Conservation (phyloP, 2,329 filamentous ascomycete species). For the Diaporthe sp. region DNA sequence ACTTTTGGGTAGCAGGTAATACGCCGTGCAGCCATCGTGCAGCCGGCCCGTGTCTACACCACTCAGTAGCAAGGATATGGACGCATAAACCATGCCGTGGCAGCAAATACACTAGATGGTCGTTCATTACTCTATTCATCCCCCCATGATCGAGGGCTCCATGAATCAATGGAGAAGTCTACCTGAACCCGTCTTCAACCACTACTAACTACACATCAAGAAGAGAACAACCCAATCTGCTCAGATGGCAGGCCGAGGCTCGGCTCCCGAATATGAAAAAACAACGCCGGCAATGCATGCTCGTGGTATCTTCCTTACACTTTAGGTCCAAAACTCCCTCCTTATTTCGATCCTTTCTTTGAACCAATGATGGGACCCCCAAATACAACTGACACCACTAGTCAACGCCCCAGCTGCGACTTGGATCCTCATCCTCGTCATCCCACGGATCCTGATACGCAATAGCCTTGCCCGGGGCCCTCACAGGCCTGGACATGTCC, state of each 20-base stretch:
- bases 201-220: neutral
- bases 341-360: too few relatives aligned
- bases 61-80: too few relatives aligned
- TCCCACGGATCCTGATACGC: slow-evolving; percentile 40
- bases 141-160: neutral
- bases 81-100: neutral
- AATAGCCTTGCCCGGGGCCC: slow-evolving; percentile 19
- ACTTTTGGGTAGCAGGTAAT: too few relatives aligned
- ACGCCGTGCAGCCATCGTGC: too few relatives aligned
- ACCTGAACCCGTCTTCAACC: neutral
- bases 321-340: neutral
- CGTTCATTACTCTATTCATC: neutral
- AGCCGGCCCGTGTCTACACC: too few relatives aligned
- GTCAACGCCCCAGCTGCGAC: slow-evolving; percentile 51
- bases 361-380: neutral
- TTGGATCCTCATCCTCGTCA: slow-evolving; percentile 44
- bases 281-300: slow-evolving; percentile 21
- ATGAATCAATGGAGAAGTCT: neutral
- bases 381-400: slow-evolving; percentile 39
- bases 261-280: neutral
- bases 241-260: neutral
- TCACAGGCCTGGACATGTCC: slow-evolving; percentile 39
- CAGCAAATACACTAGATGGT: neutral
- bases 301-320: slow-evolving; percentile 3
- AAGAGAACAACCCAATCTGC: neutral